Evolutionary conservation across 192 early-diverging fungal species (phyloP).

Genomic region (Rhizoclosmatium globosum): DNA sequence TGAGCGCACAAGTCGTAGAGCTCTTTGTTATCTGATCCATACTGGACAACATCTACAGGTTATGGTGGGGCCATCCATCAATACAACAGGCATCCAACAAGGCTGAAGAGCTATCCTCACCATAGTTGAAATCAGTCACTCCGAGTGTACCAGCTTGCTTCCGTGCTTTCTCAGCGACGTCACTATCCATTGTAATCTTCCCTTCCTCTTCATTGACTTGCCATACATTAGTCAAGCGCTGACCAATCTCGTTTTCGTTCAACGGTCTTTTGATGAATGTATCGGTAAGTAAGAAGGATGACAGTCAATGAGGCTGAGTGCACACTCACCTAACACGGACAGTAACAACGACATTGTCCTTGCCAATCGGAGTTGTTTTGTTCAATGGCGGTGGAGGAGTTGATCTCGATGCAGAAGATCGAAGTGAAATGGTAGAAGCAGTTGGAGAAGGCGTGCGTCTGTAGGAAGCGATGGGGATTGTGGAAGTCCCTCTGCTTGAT

Average conservation of each 20-base stretch:
- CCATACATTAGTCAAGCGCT: constrained; percentile 20
- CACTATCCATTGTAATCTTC: constrained; percentile 11
- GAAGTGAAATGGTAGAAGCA: background rate
- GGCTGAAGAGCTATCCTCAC: constrained; percentile 11
- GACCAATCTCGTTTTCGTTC: constrained; percentile 12
- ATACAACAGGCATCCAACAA: too few relatives aligned
- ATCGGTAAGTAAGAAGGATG: too few relatives aligned
- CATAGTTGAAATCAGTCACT: constrained; percentile 32
- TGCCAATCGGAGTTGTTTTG: constrained; percentile 22
- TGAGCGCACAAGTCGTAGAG: constrained; percentile 61
- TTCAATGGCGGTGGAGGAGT: constrained; percentile 17
- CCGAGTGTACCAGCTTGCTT: constrained; percentile 9
- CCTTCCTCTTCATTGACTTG: constrained; percentile 7
- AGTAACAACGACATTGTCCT: constrained; percentile 37
- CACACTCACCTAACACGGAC: constrained; percentile 7
- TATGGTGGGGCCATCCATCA: too few relatives aligned
- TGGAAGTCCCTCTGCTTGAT: too few relatives aligned
- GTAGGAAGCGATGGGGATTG: too few relatives aligned
- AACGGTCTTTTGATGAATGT: constrained; percentile 23
- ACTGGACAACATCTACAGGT: constrained; percentile 56
- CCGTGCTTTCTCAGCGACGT: constrained; percentile 27
- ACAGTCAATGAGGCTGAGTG: too few relatives aligned
- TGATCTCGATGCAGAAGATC: background rate
- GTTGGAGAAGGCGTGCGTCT: constrained; percentile 14
- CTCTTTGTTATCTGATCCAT: constrained; percentile 62